Evolutionary conservation across 1,284 basidiomycete species (phyloP).

Genomic region (Ceratobasidium sp.): DNA sequence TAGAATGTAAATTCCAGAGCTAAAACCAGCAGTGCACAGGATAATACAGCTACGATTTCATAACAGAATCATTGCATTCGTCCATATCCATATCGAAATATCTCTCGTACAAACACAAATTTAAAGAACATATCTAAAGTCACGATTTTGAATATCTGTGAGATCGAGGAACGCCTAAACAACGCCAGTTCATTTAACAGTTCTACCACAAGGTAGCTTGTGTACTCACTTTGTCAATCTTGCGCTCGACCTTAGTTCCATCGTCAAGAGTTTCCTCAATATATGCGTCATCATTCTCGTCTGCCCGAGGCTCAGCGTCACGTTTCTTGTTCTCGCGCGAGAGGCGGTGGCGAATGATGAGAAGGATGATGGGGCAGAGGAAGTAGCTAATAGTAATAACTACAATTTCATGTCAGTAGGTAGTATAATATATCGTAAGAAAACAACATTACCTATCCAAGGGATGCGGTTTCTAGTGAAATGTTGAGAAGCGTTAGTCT

Average conservation of each 20-base stretch:
- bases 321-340: constrained; percentile 50
- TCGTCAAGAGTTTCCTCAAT: constrained; percentile 49
- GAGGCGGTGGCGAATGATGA: constrained; percentile 48
- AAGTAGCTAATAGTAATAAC: constrained; percentile 40
- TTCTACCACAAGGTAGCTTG: background rate
- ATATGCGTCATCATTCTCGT: constrained; percentile 50
- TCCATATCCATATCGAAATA: too few relatives aligned
- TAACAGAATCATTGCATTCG: too few relatives aligned
- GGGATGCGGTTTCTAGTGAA: constrained; percentile 33
- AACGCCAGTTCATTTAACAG: background rate
- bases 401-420: too few relatives aligned
- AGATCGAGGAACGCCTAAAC: constrained; percentile 48
- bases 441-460: too few relatives aligned
- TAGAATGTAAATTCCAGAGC: too few relatives aligned
- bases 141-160: constrained; percentile 50
- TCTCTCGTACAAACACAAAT: too few relatives aligned
- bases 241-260: constrained; percentile 38
- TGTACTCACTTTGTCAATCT: constrained; percentile 43
- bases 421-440: too few relatives aligned
- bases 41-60: too few relatives aligned
- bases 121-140: constrained; percentile 51
- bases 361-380: constrained; percentile 44
- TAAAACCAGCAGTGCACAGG: too few relatives aligned
- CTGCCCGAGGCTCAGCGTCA: constrained; percentile 45
- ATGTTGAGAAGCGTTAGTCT: background rate